Evolutionary conservation across 441 rosid species (phyloP), one percentile per base, ranked within the genome.

Genomic region (Pelargonium australe): DNA sequence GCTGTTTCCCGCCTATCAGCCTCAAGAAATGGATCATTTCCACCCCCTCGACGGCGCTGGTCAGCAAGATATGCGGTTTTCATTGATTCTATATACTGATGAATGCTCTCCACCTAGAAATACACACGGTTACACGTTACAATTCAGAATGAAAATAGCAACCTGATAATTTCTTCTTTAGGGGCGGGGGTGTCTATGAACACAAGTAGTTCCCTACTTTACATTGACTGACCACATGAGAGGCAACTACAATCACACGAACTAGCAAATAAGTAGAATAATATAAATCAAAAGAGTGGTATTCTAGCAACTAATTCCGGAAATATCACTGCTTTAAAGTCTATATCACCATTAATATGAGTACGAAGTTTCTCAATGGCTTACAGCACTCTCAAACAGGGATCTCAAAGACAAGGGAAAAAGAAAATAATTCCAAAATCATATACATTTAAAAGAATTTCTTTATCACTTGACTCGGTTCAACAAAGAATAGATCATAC

Each of bases 1-100:
- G 99, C 98, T n/a, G 94, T 85, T 85, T 90, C 96, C 34, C 98
- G 88, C 68, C 99, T 78, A 81, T 95, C 96, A 69, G 99, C 99
- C 76, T 90, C 99, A 69, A 95, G 95, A 79, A 95, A 95, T 3
- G 98, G 98, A 77, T 92, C 87, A 74, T 81, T 82, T 49, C 76
- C 82, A 69, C 88, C 90, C 66, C 99, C 99, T 79, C 87, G 86
- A n/a, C 81, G 87, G 2, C 94, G 91, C 74, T 92, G 98, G 72
- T 90, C 96, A 70, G 89, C 90, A 53, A 95, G 97, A 85, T 88
- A 95, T 31, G 96, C 95, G 40, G 80, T 78, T 78, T 85, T 92
- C 99, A 92, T 89, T 37, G 99, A 86, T 77, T 88, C 96, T 49
- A 95, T 91, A 76, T 87, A 86, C 40, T 95, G 98, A 77, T 95